Percentiles rank a stretch among this genome's conserved stretches.
phyloP scores from a whole-genome alignment of 352 stramenopile genomes.

The Phytophthora quininea region DNA sequence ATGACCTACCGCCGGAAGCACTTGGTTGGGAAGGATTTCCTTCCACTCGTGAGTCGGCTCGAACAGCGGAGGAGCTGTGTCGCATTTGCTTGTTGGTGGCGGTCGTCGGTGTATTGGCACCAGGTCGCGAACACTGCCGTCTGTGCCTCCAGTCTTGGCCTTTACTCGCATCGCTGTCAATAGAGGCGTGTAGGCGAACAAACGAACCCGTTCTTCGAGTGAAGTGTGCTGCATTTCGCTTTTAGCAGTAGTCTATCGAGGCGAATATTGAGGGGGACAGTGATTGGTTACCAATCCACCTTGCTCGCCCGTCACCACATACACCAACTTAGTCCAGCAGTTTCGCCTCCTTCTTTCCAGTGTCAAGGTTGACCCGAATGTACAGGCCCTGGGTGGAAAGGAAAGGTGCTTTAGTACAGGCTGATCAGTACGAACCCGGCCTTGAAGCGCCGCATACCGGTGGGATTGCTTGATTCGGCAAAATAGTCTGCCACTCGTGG shows the following conservation, averaged over 20 bases:
- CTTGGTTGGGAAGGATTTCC: conserved; percentile 58
- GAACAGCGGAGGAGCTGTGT: conserved; percentile 40
- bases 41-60: conserved; percentile 63
- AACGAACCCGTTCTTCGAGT: conserved; percentile 21
- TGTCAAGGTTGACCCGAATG: conserved; percentile 63
- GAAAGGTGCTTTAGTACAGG: neutral
- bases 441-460: conserved; percentile 29
- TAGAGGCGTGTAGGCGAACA: conserved; percentile 26
- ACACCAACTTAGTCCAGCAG: conserved; percentile 37
- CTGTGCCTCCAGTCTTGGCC: conserved; percentile 2
- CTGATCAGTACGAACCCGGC: neutral
- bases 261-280: neutral
- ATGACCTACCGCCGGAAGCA: conserved; percentile 47
- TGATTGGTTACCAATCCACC: neutral
- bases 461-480: conserved; percentile 56
- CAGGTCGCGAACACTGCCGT: neutral
- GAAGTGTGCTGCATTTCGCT: conserved; percentile 21
- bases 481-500: conserved; percentile 61
- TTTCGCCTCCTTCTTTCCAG: conserved; percentile 69
- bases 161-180: conserved; percentile 23
- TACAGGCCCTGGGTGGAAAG: conserved; percentile 45
- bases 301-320: neutral
- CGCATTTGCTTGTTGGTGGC: neutral
- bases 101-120: neutral
- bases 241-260: neutral